A percentile compares a stretch with the other conserved stretches of the same genome.
Evolutionary conservation across 257 asterid species (phyloP).

Genomic region (Solanum arcanum): DNA sequence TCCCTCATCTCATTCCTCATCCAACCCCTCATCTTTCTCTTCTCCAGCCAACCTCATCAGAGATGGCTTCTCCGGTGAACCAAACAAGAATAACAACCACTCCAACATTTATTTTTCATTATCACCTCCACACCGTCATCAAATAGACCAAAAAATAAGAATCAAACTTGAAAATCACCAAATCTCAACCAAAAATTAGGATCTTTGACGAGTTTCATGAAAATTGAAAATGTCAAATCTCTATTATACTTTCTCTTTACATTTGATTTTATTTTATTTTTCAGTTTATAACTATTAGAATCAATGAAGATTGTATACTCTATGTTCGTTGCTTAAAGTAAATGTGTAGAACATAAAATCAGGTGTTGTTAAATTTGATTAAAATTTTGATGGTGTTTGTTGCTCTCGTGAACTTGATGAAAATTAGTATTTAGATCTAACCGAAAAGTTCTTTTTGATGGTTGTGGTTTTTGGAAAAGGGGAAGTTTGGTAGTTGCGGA

Average conservation of each 20-base stretch:
- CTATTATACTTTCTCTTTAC: neutral
- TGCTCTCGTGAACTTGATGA: neutral
- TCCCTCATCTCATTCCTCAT: neutral
- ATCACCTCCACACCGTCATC: neutral
- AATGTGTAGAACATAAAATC: neutral
- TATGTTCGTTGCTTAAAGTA: neutral
- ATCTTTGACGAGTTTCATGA: neutral
- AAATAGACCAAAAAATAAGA: too few relatives aligned
- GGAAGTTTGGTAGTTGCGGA: neutral
- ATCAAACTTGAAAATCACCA: neutral
- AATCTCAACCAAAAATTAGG: neutral
- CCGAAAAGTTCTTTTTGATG: neutral
- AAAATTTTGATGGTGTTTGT: neutral
- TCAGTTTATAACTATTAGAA: neutral
- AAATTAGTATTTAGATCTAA: neutral
- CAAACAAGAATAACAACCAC: neutral
- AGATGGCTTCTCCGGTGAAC: neutral
- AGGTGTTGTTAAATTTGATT: neutral
- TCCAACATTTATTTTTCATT: too few relatives aligned
- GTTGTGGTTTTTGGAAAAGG: neutral
- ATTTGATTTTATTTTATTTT: too few relatives aligned
- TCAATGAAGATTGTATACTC: neutral
- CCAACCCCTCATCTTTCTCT: neutral
- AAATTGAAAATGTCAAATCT: neutral
- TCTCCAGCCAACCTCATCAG: neutral